Percentiles rank a stretch among this genome's conserved stretches.
These are phyloP conservation scores for Cladosporium sp. DNA, from an alignment of 2,329 filamentous ascomycete species.

Conservation along the genomic window DNA sequence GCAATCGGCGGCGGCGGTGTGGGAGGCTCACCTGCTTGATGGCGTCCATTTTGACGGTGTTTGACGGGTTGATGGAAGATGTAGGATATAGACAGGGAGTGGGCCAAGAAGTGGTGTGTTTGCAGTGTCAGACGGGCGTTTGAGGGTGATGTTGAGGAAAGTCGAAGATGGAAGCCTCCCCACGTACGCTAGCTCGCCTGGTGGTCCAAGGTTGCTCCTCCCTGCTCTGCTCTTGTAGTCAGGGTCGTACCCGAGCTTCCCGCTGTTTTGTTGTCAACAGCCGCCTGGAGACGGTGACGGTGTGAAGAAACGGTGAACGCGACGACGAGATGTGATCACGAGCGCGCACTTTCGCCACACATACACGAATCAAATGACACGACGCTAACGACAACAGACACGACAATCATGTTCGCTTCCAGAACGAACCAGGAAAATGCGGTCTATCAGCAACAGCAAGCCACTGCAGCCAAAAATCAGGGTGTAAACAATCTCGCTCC, in stretches of 20 bases:
- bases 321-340: slow-evolving; percentile 4
- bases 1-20: slow-evolving; percentile 16
- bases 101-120: background rate
- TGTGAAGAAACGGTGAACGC: slow-evolving; percentile 9
- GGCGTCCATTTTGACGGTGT: slow-evolving; percentile 35
- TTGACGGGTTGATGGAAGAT: background rate
- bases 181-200: background rate
- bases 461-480: slow-evolving; percentile 69
- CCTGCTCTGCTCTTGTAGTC: background rate
- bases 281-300: background rate
- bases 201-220: background rate
- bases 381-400: background rate
- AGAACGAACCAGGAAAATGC: slow-evolving; percentile 81
- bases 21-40: slow-evolving; percentile 39
- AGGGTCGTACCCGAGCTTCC: slow-evolving; percentile 3
- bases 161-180: slow-evolving; percentile 7
- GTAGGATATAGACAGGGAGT: background rate
- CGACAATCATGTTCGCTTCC: slow-evolving; percentile 64
- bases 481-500: slow-evolving; percentile 57
- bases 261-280: slow-evolving; percentile 11
- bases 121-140: slow-evolving; percentile 1
- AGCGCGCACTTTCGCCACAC: background rate
- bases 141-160: slow-evolving; percentile 14
- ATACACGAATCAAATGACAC: background rate
- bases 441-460: slow-evolving; percentile 68